Conservation (phyloP, 176 grass and related monocot species). For the Ampelocalamus luodianensis region DNA sequence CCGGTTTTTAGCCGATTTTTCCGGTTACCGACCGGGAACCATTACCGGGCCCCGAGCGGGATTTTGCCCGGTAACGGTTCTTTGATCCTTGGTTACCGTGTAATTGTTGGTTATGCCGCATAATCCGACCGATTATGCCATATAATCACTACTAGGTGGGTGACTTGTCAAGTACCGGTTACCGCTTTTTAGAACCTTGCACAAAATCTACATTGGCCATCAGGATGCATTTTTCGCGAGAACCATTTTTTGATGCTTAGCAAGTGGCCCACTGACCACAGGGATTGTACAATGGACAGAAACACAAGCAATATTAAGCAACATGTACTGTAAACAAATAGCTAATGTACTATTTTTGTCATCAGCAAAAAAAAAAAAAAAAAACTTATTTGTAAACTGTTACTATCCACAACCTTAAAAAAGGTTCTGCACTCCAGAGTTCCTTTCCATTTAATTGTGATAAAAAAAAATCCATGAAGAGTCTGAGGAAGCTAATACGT, state of each 20-base stretch:
- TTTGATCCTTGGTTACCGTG: too few species aligned
- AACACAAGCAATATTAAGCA: not conserved
- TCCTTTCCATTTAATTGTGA: not conserved
- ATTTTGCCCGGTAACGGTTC: too few species aligned
- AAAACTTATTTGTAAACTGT: not conserved
- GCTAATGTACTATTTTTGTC: not conserved
- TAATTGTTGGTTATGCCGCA: too few species aligned
- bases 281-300: not conserved
- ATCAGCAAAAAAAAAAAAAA: constrained; percentile 14
- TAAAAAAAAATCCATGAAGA: not conserved
- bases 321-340: not conserved
- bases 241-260: not conserved
- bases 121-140: too few species aligned
- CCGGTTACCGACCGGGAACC: too few species aligned
- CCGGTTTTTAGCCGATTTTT: too few species aligned
- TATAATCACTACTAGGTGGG: too few species aligned
- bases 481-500: not conserved
- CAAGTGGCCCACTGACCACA: constrained; percentile 12
- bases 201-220: not conserved
- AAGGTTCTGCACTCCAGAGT: not conserved
- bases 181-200: too few species aligned
- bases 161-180: too few species aligned
- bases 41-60: too few species aligned
- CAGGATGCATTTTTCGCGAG: not conserved
- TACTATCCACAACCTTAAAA: constrained; percentile 8